Evolutionary conservation across 768 basidiomycete genomes (phyloP).

Genomic region (Amanita pseudoporphyria): DNA sequence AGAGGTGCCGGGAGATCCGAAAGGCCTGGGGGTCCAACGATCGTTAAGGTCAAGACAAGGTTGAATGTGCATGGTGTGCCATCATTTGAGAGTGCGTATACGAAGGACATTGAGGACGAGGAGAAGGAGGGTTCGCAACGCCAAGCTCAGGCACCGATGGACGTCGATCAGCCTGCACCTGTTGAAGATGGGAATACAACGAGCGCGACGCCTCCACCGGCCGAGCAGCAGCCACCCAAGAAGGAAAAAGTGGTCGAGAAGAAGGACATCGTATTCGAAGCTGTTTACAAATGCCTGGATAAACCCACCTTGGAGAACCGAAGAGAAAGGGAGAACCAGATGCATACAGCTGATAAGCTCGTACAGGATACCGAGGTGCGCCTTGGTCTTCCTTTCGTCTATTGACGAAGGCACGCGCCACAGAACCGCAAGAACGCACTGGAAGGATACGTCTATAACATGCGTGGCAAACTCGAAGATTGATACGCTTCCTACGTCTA

Average conservation of each 20-base stretch:
- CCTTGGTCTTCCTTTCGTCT: conserved; percentile 7
- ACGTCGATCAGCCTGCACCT: conserved; percentile 12
- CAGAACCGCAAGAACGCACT: conserved; percentile 97
- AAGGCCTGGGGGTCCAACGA: conserved; percentile 70
- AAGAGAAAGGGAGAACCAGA: conserved; percentile 78
- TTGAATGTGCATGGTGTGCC: conserved; percentile 80
- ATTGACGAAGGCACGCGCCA: neutral
- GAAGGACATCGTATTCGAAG: conserved; percentile 68
- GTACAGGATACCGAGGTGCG: conserved; percentile 94
- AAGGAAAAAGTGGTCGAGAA: conserved; percentile 85
- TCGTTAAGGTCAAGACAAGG: conserved; percentile 86
- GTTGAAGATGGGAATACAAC: conserved; percentile 30
- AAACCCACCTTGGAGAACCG: conserved; percentile 48
- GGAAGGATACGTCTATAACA: conserved; percentile 98
- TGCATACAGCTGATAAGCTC: conserved; percentile 90
- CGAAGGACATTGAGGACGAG: conserved; percentile 75
- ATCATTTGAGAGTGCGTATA: conserved; percentile 80
- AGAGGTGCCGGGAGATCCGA: conserved; percentile 57
- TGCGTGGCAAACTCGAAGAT: conserved; percentile 84
- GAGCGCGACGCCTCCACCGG: conserved; percentile 38
- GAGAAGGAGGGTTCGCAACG: conserved; percentile 56
- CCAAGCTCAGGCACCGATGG: neutral
- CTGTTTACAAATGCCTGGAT: conserved; percentile 57
- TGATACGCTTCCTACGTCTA: conserved; percentile 73
- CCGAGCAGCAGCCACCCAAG: conserved; percentile 48